A percentile compares a stretch with the other conserved stretches of the same genome.
Evolutionary conservation across 2,329 filamentous ascomycete species (phyloP).

Genomic region (Bipolaris bicolor): DNA sequence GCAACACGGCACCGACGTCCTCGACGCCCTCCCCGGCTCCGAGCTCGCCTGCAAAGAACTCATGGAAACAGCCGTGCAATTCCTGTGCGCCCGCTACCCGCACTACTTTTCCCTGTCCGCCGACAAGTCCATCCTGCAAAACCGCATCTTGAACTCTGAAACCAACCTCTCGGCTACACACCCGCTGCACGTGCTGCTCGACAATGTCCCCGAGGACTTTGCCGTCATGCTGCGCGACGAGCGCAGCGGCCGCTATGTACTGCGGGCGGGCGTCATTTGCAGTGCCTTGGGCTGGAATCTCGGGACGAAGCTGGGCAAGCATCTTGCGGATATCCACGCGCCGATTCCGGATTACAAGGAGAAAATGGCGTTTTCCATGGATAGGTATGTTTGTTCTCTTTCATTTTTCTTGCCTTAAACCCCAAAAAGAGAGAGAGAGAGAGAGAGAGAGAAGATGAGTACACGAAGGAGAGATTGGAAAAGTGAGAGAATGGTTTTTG

Average conservation of each 20-base stretch:
- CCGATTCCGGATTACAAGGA: conserved; percentile 82
- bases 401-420: too few species aligned
- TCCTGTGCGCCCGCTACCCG: conserved; percentile 78
- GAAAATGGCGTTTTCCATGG: conserved; percentile 89
- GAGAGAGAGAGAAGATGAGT: too few species aligned
- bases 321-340: conserved; percentile 73
- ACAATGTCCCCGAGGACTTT: conserved; percentile 86
- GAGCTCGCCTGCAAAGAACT: conserved; percentile 83
- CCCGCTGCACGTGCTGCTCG: conserved; percentile 72
- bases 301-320: conserved; percentile 72
- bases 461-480: too few species aligned
- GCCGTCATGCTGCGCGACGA: conserved; percentile 76
- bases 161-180: conserved; percentile 66
- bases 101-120: conserved; percentile 68
- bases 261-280: conserved; percentile 79
- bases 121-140: conserved; percentile 65
- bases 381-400: conserved; percentile 61
- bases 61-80: conserved; percentile 86
- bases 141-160: conserved; percentile 68
- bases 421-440: too few species aligned
- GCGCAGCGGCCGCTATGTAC: conserved; percentile 71
- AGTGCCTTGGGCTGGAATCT: conserved; percentile 83
- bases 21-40: conserved; percentile 73
- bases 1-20: conserved; percentile 67
- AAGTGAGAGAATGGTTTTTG: too few species aligned